phyloP scores from a whole-genome alignment of 1,284 basidiomycete species.

The Apiotrichum akiyoshidainum region DNA sequence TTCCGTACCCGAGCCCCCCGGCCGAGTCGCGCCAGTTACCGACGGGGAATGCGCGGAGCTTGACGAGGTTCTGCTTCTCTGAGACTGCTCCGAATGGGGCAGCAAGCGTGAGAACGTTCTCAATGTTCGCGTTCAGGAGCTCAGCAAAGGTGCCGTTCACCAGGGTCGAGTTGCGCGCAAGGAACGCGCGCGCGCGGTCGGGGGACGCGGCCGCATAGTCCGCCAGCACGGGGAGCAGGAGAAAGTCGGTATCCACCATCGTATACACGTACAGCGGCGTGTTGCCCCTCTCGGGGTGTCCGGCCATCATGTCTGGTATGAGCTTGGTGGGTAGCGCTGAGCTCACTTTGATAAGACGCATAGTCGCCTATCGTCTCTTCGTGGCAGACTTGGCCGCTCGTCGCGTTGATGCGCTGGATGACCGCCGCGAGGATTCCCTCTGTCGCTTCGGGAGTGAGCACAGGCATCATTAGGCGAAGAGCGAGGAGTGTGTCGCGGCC shows the following conservation, averaged over 20 bases:
- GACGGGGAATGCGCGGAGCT: slow-evolving; percentile 43
- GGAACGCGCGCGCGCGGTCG: slow-evolving; percentile 35
- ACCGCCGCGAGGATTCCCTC: slow-evolving; percentile 54
- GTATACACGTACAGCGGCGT: slow-evolving; percentile 52
- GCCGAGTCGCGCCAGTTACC: slow-evolving; percentile 59
- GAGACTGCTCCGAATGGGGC: slow-evolving; percentile 48
- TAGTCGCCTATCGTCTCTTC: slow-evolving; percentile 52
- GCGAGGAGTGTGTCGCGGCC: slow-evolving; percentile 54
- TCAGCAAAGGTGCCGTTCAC: slow-evolving; percentile 50
- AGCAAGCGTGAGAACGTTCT: slow-evolving; percentile 39
- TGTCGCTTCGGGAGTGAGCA: slow-evolving; percentile 50
- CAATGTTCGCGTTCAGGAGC: slow-evolving; percentile 35
- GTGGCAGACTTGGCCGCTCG: slow-evolving; percentile 53
- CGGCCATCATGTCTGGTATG: slow-evolving; percentile 44
- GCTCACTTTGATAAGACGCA: slow-evolving; percentile 26
- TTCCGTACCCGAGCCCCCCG: slow-evolving; percentile 55
- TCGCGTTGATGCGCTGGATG: slow-evolving; percentile 50
- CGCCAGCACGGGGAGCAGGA: slow-evolving; percentile 52
- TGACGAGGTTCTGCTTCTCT: slow-evolving; percentile 45
- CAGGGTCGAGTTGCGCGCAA: slow-evolving; percentile 44
- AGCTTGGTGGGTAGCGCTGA: no score
- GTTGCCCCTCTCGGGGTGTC: slow-evolving; percentile 50
- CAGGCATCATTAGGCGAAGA: slow-evolving; percentile 51
- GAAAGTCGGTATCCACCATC: slow-evolving; percentile 54
- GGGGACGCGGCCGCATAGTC: slow-evolving; percentile 46